Evolutionary conservation across 495 filamentous ascomycete species (phyloP), one percentile per base, ranked within the genome.

Genomic region (Lasiosphaeris hirsuta): DNA sequence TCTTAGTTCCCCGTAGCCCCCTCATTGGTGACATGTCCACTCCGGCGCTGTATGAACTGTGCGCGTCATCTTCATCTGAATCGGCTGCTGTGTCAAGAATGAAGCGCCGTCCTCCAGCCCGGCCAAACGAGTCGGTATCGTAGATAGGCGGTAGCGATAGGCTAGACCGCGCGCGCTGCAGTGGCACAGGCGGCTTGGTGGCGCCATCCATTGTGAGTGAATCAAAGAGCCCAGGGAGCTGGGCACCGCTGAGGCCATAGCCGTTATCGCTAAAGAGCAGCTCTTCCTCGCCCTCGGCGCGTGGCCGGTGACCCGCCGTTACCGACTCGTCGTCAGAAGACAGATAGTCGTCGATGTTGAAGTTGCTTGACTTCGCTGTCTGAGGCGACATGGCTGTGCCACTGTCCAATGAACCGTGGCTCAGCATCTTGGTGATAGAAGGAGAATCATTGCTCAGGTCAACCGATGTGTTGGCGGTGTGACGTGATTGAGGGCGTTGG

Each of bases 401-500:
- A 58, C 51, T 62, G 45, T 57, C 45, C 11, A 62, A 51, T 11
- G 59, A 64, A 42, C 43, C 42, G 14, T 37, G 60, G n/a, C 59
- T 54, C 30, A 57, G 57, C 49, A 56, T 18, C 59, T 63, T 55
- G 23, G n/a, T 55, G 42, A 67, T 43, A 1, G 44, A 48, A 37
- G 62, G 55, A 44, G 64, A 48, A 8, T 53, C 55, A 51, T 63
- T 57, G 56, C 64, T 62, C 37, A 76, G 54, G 51, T 78, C 69
- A 50, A 79, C 58, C 0, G 75, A 76, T 4, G 75, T 78, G 34
- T 71, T 72, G 3, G 73, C 71, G 0, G 76, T 77, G 42, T 75
- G 74, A 40, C 67, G 65, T 2, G 72, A 76, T 43, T 69, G 66
- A 4, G 71, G 69, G 13, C 67, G 71, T 9, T 68, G 65, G 42